Percentiles rank a stretch among this genome's conserved stretches.
Conservation (phyloP, 2,329 filamentous ascomycete genomes). For the Phoma sp. region DNA sequence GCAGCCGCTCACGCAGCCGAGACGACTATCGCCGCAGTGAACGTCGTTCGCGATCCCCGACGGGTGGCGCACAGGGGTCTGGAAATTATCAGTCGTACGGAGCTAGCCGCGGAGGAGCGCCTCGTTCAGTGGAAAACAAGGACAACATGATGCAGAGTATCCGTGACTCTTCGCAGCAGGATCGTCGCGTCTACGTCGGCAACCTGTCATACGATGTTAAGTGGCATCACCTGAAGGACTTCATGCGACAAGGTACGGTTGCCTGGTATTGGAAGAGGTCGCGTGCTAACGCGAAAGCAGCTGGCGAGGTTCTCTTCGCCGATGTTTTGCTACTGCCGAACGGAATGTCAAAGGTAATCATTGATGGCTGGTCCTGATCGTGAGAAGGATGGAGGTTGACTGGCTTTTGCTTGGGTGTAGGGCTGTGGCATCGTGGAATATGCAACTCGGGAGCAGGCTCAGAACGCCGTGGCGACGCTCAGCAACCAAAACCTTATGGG, state of each 20-base stretch:
- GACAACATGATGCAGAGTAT: constrained; percentile 97
- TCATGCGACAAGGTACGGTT: constrained; percentile 96
- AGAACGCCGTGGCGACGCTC: constrained; percentile 94
- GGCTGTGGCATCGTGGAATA: constrained; percentile 99
- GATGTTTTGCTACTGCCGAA: constrained; percentile 99
- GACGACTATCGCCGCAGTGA: constrained; percentile 55
- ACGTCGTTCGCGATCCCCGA: constrained; percentile 77
- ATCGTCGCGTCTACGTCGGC: constrained; percentile 98
- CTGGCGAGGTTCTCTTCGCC: constrained; percentile 98
- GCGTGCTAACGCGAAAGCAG: constrained; percentile 61
- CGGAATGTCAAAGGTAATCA: constrained; percentile 99
- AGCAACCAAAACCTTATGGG: constrained; percentile 99
- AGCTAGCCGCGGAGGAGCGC: constrained; percentile 57
- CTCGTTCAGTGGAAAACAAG: constrained; percentile 82
- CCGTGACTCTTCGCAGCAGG: constrained; percentile 94
- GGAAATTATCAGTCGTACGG: constrained; percentile 69
- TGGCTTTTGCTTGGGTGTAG: constrained; percentile 92
- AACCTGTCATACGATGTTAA: constrained; percentile 99
- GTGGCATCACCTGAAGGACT: constrained; percentile 99
- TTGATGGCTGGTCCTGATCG: constrained; percentile 79
- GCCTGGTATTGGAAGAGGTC: constrained; percentile 15
- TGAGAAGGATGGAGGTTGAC: constrained; percentile 96
- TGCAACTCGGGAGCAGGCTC: constrained; percentile 98
- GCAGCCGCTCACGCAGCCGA: constrained; percentile 80
- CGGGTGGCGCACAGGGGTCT: constrained; percentile 73